Base-by-base conservation (phyloP, 2,329 filamentous ascomycete genomes). In the Aspergillus unguis region DNA sequence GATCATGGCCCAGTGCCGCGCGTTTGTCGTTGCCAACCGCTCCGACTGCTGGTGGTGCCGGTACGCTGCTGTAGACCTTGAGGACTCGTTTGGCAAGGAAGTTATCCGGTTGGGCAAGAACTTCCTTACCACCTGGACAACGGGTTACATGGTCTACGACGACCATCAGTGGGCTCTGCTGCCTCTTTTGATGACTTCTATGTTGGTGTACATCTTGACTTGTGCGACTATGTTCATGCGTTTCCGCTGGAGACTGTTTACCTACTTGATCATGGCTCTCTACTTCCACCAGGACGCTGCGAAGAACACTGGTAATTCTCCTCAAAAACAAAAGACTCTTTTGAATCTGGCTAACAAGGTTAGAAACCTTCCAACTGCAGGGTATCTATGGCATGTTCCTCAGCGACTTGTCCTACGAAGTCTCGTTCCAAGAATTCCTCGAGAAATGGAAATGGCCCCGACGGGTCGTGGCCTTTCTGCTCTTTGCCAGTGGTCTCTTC, bases 81-180 rank as follows among this genome's bases (percentile, higher is more conserved):
- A 75, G 43, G 71, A 74, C 26, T 68, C 72, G 4, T 68, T 80
- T n/a, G 66, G 65, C 45, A 66, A 71, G 10, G 79, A 80, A 56
- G 58, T 80, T 5, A 57, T 66, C 29, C 67, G 75, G 17, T 62
- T 81, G 33, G 72, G 77, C 49, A 61, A 63, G 53, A 75, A 75
- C 55, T 77, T 79, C 57, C 66, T 78, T 26, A 71, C 66, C 7
- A 75, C 74, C 8, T 82, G 79, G 79, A 79, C 77, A 9, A 76
- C 71, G 48, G 74, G 73, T 1, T 75, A 75, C 59, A 80, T 79
- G 65, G 69, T 74, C 6, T 80, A 79, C 50, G 79, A 82, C 59
- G 73, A 79, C 51, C 78, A 81, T 54, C 79, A 81, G 59, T 82
- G 79, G 79, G 77, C 79, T 3, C 71, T 81, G 60, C 65, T 78